Base-by-base conservation (phyloP, 768 basidiomycete genomes). In the Russula compacta region DNA sequence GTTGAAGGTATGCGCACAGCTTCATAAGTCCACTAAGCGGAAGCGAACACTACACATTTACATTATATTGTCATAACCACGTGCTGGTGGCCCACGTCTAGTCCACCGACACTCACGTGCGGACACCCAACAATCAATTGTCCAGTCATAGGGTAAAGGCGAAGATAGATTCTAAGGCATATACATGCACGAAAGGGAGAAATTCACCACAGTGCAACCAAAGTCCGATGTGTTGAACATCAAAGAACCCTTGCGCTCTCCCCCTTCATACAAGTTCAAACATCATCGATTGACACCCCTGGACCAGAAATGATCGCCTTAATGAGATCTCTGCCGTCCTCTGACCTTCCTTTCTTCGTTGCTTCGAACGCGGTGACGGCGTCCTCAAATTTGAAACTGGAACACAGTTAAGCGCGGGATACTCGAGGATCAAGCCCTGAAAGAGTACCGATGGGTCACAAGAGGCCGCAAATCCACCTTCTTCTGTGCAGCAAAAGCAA, bases 231-330 rank as follows among this genome's bases (percentile, higher is more conserved):
- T 17, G 12, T 33, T 9, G 6, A 39, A 43, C 33, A 50, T 19
- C 19, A 21, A 21, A 21, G 33, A n/a, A n/a, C n/a, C 42, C n/a
- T 14, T 35, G 10, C 12, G 8, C 14, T 11, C 24, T 42, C 44
- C 44, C 24, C 48, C 2, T 21, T 36, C 32, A 21, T 12, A 14
- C 17, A 33, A 49, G 32, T 36, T 72, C 67, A 81, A 50, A 71
- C 39, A 52, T 76, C 74, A 54, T 79, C 76, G 56, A 77, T 65
- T 21, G 75, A 68, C 49, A 85, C 80, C 66, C 79, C 87, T 46
- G 90, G 90, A 6, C 91, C 91, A 51, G 87, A 87, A 66, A 95
- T 92, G 64, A 95, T 85, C 38, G 83, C 85, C 74, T 97, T 95
- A 70, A 95, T 95, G 46, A 94, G 86, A 38, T 81, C 81, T 73